These are phyloP conservation scores for Apiotrichum brassicae DNA, from an alignment of 1,284 basidiomycete species.

Conservation along the genomic window DNA sequence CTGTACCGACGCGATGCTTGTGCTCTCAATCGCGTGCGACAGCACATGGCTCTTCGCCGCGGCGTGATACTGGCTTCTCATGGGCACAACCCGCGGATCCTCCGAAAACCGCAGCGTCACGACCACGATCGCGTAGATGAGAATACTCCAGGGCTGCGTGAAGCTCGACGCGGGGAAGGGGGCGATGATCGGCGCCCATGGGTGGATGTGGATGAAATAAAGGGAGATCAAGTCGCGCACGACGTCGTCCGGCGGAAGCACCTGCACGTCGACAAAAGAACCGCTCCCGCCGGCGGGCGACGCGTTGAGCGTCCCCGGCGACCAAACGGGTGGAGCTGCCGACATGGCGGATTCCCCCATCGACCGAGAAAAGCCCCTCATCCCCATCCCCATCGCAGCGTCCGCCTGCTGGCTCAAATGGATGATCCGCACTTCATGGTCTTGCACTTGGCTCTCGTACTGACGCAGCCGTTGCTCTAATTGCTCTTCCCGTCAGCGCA, in stretches of 20 bases:
- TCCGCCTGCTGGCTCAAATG: conserved; percentile 18
- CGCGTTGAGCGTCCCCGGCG: conserved; percentile 14
- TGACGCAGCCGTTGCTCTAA: conserved; percentile 33
- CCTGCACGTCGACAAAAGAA: conserved; percentile 35
- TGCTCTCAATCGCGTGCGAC: conserved; percentile 43
- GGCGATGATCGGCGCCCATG: conserved; percentile 45
- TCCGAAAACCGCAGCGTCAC: conserved; percentile 39
- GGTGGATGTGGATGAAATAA: conserved; percentile 41
- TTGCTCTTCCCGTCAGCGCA: conserved; percentile 18
- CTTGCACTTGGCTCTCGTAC: conserved; percentile 29
- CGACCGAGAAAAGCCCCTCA: no score
- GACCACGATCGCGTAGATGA: conserved; percentile 46
- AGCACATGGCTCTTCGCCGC: conserved; percentile 44
- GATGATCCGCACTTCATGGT: conserved; percentile 31
- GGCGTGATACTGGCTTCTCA: conserved; percentile 27
- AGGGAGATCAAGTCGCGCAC: conserved; percentile 40
- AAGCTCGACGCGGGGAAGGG: conserved; percentile 19
- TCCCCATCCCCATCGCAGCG: no score
- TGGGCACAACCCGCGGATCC: conserved; percentile 32
- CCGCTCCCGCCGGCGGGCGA: conserved; percentile 26
- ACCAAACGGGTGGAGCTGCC: not conserved
- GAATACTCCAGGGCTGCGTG: conserved; percentile 40
- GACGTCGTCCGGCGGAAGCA: conserved; percentile 45
- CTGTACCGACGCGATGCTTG: conserved; percentile 41
- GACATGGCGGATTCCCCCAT: no score